Percentiles rank a stretch among this genome's conserved stretches.
These are phyloP conservation scores for Lipomyces orientalis DNA, from an alignment of 805 yeast species.

Conservation along the genomic window DNA sequence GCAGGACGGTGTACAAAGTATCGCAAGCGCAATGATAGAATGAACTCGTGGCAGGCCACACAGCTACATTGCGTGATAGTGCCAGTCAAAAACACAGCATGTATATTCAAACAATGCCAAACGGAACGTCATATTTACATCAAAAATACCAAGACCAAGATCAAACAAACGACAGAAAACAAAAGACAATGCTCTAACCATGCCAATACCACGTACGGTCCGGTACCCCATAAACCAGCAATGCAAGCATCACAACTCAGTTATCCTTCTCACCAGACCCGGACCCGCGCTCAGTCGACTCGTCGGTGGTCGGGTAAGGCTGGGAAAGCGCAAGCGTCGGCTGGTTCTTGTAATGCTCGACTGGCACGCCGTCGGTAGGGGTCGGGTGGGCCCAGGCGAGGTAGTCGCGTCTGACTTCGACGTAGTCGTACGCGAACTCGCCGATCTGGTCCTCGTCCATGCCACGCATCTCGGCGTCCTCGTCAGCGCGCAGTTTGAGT, in stretches of 20 bases:
- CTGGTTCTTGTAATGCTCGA: conserved; percentile 58
- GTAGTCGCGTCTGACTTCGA: conserved; percentile 91
- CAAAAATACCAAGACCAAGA: neutral
- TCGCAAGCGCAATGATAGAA: too few relatives aligned
- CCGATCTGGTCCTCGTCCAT: conserved; percentile 97
- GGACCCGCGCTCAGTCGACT: neutral
- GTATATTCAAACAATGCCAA: neutral
- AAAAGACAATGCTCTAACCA: neutral
- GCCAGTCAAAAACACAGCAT: too few relatives aligned
- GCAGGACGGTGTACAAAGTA: too few relatives aligned
- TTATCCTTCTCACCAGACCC: neutral
- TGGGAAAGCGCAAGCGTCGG: conserved; percentile 17
- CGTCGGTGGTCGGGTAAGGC: neutral
- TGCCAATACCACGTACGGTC: neutral
- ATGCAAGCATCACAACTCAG: neutral
- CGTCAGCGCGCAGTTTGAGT: conserved; percentile 76
- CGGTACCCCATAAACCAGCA: neutral
- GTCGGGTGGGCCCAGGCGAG: conserved; percentile 51
- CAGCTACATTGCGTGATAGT: too few relatives aligned
- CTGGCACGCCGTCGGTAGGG: conserved; percentile 33
- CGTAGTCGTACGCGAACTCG: conserved; percentile 98
- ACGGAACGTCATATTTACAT: neutral
- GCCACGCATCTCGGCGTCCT: conserved; percentile 85
- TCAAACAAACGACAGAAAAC: neutral
- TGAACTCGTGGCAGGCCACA: too few relatives aligned